Evolutionary conservation across 495 filamentous ascomycete genomes (phyloP), one percentile per base, ranked within the genome.

Genomic region (Hypoxylon crocopeplum): DNA sequence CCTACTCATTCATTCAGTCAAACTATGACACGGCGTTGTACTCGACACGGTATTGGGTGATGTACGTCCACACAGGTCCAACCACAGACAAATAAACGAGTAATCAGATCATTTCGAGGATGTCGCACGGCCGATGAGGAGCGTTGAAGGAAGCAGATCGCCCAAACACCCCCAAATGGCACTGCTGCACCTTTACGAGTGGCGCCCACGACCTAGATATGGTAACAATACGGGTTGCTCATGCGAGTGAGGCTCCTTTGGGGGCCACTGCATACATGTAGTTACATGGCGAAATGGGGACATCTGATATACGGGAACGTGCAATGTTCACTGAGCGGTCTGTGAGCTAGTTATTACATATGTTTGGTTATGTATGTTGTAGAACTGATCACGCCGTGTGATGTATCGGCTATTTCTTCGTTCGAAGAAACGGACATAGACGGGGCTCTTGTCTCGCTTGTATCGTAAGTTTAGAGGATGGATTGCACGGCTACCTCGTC

Each of bases 201-300:
- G 24, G 24, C 25, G 33, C 34, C 42, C 6, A 24, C 13, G 36
- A 45, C 33, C 36, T 12, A 36, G 12, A 42, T 17, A 29, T 29
- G 22, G 4, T 4, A 10, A 25, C 13, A 13, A 15, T 22, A 10
- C 40, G 45, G 44, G 19, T 36, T 29, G 12, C 52, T 36, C 12
- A 21, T 32, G 42, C 24, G 7, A 25, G 34, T 11, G 10, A 27
- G n/a, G 38, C 5, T 39, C 20, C 27, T 24, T 24, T 55, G 40
- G 50, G 29, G 46, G 46, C 46, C 2, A 22, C 5, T 27, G 19
- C 20, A 40, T 2, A n/a, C n/a, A n/a, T n/a, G n/a, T n/a, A 11
- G 49, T 53, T 44, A 42, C 49, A 53, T 34, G 25, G 49, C 5
- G 48, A 39, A 20, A 50, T 34, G 48, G n/a, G 34, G 48, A 34